Evolutionary conservation across 805 yeast genomes (phyloP), one percentile per base, ranked within the genome.

Genomic region (Candida ponderosae): DNA sequence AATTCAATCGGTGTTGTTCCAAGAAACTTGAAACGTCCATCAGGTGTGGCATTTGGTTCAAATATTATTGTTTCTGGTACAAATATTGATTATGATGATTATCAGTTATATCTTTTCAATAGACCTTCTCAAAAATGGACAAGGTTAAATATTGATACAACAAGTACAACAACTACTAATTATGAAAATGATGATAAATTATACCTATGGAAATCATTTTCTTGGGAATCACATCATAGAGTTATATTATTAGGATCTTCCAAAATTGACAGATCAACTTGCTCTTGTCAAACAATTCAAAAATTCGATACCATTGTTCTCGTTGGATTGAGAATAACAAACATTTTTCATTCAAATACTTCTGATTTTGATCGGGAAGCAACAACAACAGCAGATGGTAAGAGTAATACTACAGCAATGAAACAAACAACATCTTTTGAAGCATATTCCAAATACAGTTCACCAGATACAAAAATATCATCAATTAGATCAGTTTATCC

Each of bases 191-290:
- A 68, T 34, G 60, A 66, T 23, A 65, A 72, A 3, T 84, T 80
- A 48, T 60, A 81, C 36, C 68, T 80, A 35, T 76, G 84, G 74
- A 79, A 76, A 43, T 76, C 82, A 0, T 78, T 72, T 56, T 76
- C 76, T 1, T 83, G 94, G 94, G 71, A 70, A 24, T 79, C 89
- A 1, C 94, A 83, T 55, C 90, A 83, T 50, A 78, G 76, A 52
- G 76, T 80, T 1, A 60, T 80, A 1, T 56, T 81, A 21, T 48
- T 83, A 27, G 93, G 93, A 1, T 56, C 66, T 8, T 38, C 44
- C 5, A 23, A 31, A 2, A 23, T 41, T 9, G 50, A 51, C 1
- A 40, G 42, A 18, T 52, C 52, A 29, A 56, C 54, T 14, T 43
- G 42, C n/a, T 38, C 38, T 33, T 34, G 45, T n/a, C 55, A 60